Evolutionary conservation across 768 basidiomycete species (phyloP).

Genomic region (Suillus subluteus): DNA sequence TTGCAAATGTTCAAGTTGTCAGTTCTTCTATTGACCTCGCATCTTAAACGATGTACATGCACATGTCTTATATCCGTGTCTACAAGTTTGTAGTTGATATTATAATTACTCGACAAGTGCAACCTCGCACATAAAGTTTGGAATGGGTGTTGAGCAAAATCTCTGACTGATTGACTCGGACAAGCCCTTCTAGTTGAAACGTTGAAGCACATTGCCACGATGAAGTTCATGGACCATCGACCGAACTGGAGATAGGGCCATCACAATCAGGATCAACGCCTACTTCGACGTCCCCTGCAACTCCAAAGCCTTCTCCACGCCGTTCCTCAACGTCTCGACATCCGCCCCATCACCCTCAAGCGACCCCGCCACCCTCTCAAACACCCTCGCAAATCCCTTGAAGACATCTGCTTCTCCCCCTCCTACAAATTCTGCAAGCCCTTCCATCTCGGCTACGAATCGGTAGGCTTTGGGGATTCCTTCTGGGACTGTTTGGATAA

Average conservation of each 20-base stretch:
- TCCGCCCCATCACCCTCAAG: conserved; percentile 38
- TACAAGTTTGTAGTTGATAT: too few species aligned
- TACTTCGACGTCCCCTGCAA: conserved; percentile 20
- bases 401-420: conserved; percentile 46
- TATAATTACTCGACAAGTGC: too few species aligned
- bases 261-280: too few species aligned
- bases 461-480: conserved; percentile 63
- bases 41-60: too few species aligned
- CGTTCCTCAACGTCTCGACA: conserved; percentile 42
- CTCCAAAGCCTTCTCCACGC: conserved; percentile 45
- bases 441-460: conserved; percentile 55
- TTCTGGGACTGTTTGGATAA: conserved; percentile 42
- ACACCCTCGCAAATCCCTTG: conserved; percentile 47
- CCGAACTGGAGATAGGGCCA: neutral
- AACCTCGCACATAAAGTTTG: too few species aligned
- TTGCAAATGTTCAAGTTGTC: too few species aligned
- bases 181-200: neutral
- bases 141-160: neutral
- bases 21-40: neutral
- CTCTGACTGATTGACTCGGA: neutral
- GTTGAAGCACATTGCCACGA: too few species aligned
- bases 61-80: too few species aligned
- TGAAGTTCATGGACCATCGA: too few species aligned
- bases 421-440: conserved; percentile 56
- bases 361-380: conserved; percentile 42